These are phyloP conservation scores for Neonectria coccinea DNA, from an alignment of 2,329 filamentous ascomycete species.

Conservation along the genomic window DNA sequence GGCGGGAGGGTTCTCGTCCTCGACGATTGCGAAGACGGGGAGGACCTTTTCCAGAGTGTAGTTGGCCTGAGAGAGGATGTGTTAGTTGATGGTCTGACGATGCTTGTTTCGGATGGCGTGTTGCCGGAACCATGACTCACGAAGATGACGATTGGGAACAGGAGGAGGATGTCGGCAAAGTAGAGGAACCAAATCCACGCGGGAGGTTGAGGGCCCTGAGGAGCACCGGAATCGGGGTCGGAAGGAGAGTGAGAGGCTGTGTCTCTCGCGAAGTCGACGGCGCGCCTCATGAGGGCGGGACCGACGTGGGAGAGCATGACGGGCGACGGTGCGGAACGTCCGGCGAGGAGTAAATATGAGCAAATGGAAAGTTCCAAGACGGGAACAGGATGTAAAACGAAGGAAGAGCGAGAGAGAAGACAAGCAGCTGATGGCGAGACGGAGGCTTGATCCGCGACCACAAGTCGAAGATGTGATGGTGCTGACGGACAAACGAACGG, in stretches of 20 bases:
- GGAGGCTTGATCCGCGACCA: constrained; percentile 16
- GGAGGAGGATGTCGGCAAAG: constrained; percentile 56
- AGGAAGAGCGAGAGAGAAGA: constrained; percentile 9
- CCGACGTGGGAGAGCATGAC: constrained; percentile 37
- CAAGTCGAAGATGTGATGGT: constrained; percentile 12
- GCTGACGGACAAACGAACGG: constrained; percentile 18
- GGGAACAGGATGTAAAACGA: neutral
- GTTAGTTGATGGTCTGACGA: neutral
- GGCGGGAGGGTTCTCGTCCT: constrained; percentile 67
- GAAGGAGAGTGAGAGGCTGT: constrained; percentile 1
- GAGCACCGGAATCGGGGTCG: constrained; percentile 19
- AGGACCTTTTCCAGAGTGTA: constrained; percentile 66
- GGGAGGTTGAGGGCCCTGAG: constrained; percentile 39
- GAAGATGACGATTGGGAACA: constrained; percentile 58
- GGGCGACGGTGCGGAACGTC: constrained; percentile 3
- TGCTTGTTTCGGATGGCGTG: neutral
- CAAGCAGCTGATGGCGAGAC: constrained; percentile 20
- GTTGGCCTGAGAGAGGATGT: constrained; percentile 51
- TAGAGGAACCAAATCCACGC: constrained; percentile 56
- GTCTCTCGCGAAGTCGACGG: constrained; percentile 37
- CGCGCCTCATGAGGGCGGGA: constrained; percentile 49
- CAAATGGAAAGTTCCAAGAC: neutral
- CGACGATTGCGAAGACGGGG: constrained; percentile 67
- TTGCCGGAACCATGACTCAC: constrained; percentile 48
- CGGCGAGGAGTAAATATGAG: neutral